Conservation (phyloP, 345 rosid genomes). For the Hibiscus mutabilis region DNA sequence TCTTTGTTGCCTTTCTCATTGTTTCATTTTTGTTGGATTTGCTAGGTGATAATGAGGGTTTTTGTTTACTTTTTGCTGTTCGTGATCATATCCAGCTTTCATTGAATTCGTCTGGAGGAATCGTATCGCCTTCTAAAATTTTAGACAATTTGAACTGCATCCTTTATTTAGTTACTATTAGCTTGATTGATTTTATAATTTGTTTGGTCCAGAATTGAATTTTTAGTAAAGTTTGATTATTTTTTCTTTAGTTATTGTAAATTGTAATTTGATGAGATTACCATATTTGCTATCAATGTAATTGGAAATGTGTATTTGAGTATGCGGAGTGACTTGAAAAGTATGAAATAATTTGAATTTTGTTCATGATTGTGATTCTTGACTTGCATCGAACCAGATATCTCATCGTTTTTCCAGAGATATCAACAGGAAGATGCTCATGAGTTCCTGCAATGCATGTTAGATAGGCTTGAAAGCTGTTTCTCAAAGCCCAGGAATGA, state of each 20-base stretch:
- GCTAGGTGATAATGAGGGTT: constrained; percentile 45
- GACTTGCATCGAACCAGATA: neutral
- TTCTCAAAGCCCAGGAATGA: neutral
- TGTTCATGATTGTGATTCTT: constrained; percentile 6
- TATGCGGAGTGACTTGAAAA: too few species aligned
- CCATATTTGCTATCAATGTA: too few species aligned
- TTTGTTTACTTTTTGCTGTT: constrained; percentile 52
- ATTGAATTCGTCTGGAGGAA: constrained; percentile 34
- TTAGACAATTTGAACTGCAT: constrained; percentile 27
- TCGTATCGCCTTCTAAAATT: constrained; percentile 37
- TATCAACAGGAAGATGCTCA: constrained; percentile 79
- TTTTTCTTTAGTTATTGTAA: neutral
- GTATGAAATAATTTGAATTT: neutral
- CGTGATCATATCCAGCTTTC: constrained; percentile 46
- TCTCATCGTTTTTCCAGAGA: constrained; percentile 35
- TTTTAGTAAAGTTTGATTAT: neutral
- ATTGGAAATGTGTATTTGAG: neutral
- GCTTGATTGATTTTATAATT: neutral
- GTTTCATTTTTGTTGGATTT: constrained; percentile 8
- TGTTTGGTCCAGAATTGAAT: neutral
- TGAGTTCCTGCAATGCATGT: constrained; percentile 57
- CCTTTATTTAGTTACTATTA: neutral
- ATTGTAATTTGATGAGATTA: too few species aligned
- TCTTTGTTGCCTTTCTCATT: neutral
- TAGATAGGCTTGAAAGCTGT: constrained; percentile 53